Conservation (phyloP, 148 eudicot genomes). For the Selenicereus undatus region DNA sequence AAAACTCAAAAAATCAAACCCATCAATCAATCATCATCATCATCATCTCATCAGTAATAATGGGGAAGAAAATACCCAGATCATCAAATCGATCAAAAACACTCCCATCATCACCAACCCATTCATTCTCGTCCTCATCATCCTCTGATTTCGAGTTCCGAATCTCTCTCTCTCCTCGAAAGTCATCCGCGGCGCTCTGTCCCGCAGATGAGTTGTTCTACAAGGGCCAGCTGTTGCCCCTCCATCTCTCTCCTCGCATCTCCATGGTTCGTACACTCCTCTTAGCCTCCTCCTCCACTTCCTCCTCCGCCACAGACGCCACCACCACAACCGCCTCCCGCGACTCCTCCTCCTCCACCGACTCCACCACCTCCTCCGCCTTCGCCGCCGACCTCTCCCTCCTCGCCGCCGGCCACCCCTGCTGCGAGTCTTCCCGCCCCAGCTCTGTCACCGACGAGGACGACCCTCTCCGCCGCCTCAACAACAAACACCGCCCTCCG, state of each 20-base stretch:
- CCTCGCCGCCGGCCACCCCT: slow-evolving; percentile 52
- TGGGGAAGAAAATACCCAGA: slow-evolving; percentile 36
- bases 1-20: neutral
- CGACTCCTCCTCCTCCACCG: slow-evolving; percentile 40
- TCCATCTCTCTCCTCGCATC: slow-evolving; percentile 74
- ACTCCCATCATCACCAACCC: slow-evolving; percentile 80
- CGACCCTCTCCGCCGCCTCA: slow-evolving; percentile 13
- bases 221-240: slow-evolving; percentile 83
- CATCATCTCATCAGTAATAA: slow-evolving; percentile 10
- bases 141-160: slow-evolving; percentile 82
- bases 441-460: slow-evolving; percentile 64
- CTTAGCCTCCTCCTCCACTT: slow-evolving; percentile 51
- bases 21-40: neutral
- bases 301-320: slow-evolving; percentile 41
- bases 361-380: slow-evolving; percentile 46
- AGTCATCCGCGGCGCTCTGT: slow-evolving; percentile 55
- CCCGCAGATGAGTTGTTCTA: slow-evolving; percentile 94
- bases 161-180: slow-evolving; percentile 65
- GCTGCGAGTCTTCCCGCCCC: slow-evolving; percentile 63
- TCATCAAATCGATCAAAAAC: slow-evolving; percentile 45
- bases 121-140: slow-evolving; percentile 57
- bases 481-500: slow-evolving; percentile 1
- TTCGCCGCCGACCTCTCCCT: slow-evolving; percentile 38
- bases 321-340: slow-evolving; percentile 51
- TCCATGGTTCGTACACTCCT: slow-evolving; percentile 77